phyloP scores from a whole-genome alignment of 1,284 basidiomycete species.

The Sporisorium exsertum region DNA sequence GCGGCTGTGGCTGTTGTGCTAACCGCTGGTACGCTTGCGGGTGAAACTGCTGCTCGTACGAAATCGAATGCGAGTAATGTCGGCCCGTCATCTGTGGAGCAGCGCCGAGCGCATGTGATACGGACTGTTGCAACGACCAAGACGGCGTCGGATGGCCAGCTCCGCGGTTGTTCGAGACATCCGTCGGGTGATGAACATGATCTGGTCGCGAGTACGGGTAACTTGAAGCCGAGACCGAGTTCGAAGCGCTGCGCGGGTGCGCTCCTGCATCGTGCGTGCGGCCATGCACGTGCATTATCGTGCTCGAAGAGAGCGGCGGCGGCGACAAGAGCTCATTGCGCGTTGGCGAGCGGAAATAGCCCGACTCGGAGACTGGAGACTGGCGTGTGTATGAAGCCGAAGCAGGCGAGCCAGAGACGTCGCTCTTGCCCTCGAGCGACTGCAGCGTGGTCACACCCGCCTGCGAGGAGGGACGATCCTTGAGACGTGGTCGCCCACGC shows the following conservation, averaged over 20 bases:
- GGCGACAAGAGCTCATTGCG: constrained; percentile 35
- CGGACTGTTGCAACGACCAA: constrained; percentile 25
- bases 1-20: neutral
- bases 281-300: constrained; percentile 34
- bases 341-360: constrained; percentile 41
- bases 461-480: constrained; percentile 49
- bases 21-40: constrained; percentile 6
- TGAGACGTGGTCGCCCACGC: constrained; percentile 55
- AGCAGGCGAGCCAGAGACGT: constrained; percentile 38
- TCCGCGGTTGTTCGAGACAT: constrained; percentile 6
- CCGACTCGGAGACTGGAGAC: constrained; percentile 39
- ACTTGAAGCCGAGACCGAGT: constrained; percentile 51
- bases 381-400: constrained; percentile 33
- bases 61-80: constrained; percentile 29
- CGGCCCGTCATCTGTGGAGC: constrained; percentile 14
- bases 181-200: constrained; percentile 28
- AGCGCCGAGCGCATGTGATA: constrained; percentile 7
- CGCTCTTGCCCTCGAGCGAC: constrained; percentile 31
- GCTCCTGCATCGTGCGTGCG: constrained; percentile 28
- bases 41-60: constrained; percentile 28
- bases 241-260: constrained; percentile 43
- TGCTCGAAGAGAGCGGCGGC: constrained; percentile 24
- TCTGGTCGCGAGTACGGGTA: constrained; percentile 51
- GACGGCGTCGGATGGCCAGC: constrained; percentile 12
- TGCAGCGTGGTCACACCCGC: constrained; percentile 24